phyloP scores from a whole-genome alignment of 106 monocot species.

The Allium sativum region DNA sequence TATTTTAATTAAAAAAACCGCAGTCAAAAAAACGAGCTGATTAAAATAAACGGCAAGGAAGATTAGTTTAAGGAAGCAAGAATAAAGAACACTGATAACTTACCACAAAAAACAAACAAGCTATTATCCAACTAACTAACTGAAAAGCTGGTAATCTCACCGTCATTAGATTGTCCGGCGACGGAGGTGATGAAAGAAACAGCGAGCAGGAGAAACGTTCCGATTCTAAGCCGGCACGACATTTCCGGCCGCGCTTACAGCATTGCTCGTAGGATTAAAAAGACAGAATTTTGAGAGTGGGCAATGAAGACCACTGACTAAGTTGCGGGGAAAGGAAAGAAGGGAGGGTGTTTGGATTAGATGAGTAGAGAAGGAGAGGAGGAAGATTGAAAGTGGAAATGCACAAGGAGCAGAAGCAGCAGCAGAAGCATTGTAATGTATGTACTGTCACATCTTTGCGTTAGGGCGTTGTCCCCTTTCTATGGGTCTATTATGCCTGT shows the following conservation, averaged over 20 bases:
- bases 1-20: too few species aligned
- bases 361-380: too few species aligned
- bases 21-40: background rate
- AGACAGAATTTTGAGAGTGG: too few species aligned
- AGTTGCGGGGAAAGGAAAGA: too few species aligned
- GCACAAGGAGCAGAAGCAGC: too few species aligned
- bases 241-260: background rate
- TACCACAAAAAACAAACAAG: background rate
- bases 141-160: conserved; percentile 9
- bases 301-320: too few species aligned
- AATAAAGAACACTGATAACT: background rate
- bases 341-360: background rate
- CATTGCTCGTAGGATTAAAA: background rate
- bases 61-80: background rate
- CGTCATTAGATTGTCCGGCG: conserved; percentile 9
- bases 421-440: too few species aligned
- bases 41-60: background rate
- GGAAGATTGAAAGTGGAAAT: too few species aligned
- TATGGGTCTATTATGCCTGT: too few species aligned
- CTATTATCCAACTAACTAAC: background rate
- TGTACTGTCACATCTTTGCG: too few species aligned
- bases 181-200: background rate
- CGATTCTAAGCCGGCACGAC: background rate
- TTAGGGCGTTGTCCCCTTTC: too few species aligned
- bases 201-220: background rate